These are phyloP conservation scores for Mortierella sp. DNA, from an alignment of 371 early-diverging fungal species.

Conservation along the genomic window DNA sequence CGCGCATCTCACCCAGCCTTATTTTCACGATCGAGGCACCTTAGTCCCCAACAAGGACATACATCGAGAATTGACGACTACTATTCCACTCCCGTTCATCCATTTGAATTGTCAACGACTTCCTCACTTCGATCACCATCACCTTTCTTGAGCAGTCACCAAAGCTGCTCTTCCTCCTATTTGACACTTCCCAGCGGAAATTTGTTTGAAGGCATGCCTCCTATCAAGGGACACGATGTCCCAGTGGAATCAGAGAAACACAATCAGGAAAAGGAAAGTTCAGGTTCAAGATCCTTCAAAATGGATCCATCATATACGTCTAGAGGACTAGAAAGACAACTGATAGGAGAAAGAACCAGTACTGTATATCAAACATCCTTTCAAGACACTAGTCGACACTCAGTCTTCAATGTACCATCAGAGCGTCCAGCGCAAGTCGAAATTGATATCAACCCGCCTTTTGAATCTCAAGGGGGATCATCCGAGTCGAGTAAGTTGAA, in stretches of 20 bases:
- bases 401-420: neutral
- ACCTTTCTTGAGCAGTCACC: neutral
- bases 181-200: slow-evolving; percentile 5
- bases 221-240: neutral
- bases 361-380: neutral
- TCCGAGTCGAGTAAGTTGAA: slow-evolving; percentile 10
- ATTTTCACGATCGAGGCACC: neutral
- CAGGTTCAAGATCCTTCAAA: too few species aligned
- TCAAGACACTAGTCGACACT: neutral
- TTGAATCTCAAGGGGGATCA: neutral
- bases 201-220: slow-evolving; percentile 14
- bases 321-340: neutral
- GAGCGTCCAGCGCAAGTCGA: slow-evolving; percentile 1
- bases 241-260: neutral
- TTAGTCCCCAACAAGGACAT: neutral
- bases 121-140: neutral
- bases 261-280: neutral
- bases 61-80: neutral
- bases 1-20: neutral
- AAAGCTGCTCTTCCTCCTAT: neutral
- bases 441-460: slow-evolving; percentile 22
- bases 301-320: neutral
- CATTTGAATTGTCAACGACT: neutral
- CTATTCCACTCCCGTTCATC: slow-evolving; percentile 4
- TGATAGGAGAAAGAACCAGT: too few species aligned